A percentile compares a stretch with the other conserved stretches of the same genome.
phyloP scores from a whole-genome alignment of 306 rosid species.

The Vigna reflexopilosa region DNA sequence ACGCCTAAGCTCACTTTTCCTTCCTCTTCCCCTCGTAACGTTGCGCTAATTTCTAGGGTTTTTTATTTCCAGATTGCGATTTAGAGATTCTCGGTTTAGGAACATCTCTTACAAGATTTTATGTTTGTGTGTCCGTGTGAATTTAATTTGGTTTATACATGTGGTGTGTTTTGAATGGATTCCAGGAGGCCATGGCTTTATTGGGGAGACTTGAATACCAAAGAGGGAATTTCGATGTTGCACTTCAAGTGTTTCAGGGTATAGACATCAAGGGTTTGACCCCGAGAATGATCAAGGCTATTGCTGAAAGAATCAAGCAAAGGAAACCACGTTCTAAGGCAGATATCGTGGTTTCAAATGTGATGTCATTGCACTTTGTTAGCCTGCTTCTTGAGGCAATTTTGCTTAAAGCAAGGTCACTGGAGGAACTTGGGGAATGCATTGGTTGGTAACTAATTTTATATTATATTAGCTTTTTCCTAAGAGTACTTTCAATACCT shows the following conservation, averaged over 20 bases:
- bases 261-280: conserved; percentile 72
- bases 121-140: neutral
- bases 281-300: conserved; percentile 74
- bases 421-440: conserved; percentile 70
- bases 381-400: conserved; percentile 89
- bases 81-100: too few relatives aligned
- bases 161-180: conserved; percentile 18
- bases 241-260: conserved; percentile 90
- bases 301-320: conserved; percentile 65
- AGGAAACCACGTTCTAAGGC: conserved; percentile 63
- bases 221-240: conserved; percentile 82
- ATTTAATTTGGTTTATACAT: neutral
- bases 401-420: conserved; percentile 77
- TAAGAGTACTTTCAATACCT: conserved; percentile 6
- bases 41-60: too few relatives aligned
- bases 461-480: neutral
- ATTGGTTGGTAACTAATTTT: conserved; percentile 60
- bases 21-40: too few relatives aligned
- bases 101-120: neutral
- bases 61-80: too few relatives aligned
- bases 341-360: conserved; percentile 49
- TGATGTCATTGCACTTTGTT: conserved; percentile 83
- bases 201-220: conserved; percentile 92
- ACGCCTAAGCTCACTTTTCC: too few relatives aligned
- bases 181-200: conserved; percentile 91